Base-by-base conservation (phyloP, 2,329 filamentous ascomycete genomes). In the Exophiala sp. region DNA sequence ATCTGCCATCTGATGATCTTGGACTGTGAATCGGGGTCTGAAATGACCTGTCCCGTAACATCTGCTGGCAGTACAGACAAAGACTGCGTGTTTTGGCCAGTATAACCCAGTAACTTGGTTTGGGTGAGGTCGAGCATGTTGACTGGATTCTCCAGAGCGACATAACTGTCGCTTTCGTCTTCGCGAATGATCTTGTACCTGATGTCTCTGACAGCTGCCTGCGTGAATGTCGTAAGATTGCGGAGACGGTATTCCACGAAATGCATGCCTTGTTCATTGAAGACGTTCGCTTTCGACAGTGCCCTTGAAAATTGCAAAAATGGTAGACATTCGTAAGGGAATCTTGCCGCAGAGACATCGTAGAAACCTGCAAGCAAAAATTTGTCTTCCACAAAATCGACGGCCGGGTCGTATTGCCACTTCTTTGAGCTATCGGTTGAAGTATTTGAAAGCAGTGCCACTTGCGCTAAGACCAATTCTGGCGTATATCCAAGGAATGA, bases 301-400 rank as follows among this genome's bases (percentile, higher is more conserved):
- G 80, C 82, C 51, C 84, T 84, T 66, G 84, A 87, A 36, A 95
- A 74, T 49, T 81, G 83, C 56, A 95, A 72, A 63, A 96, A 89
- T 0, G 91, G 90, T 2, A 85, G 71, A 43, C 89, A 85, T 71
- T 96, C 92, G 69, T 89, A 92, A 0, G 92, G 92, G 66, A 91
- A 96, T 51, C 92, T 85, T 56, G 82, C 80, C 40, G 86, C 79
- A 5, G 91, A 84, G 66, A 88, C 81, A 46, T 81, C 75, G 32
- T 95, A 82, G 58, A 87, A 70, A 14, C 71, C 69, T 24, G 74
- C 76, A 65, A 87, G 76, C 14, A 90, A 70, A 5, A 75, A 65
- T 16, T 75, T 68, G 59, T 88, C 82, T 14, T 77, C 71, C 20
- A 85, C 70, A 59, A 87, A 82, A 16, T 73, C 71, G n/a, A 70